These are phyloP conservation scores for Arabidopsis suecica DNA, from an alignment of 345 rosid genomes.

Conservation along the genomic window DNA sequence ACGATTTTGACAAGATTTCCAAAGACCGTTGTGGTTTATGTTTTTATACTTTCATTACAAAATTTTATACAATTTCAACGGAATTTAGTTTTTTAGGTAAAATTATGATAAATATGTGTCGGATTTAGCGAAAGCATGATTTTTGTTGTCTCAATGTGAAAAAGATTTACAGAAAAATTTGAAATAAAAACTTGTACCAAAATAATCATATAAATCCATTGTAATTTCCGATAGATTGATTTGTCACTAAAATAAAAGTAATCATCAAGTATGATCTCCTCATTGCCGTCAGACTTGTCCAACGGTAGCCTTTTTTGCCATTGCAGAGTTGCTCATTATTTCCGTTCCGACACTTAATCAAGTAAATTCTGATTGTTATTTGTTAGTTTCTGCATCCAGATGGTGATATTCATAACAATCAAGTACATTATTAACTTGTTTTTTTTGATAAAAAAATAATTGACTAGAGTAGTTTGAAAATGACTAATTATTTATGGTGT, in stretches of 20 bases:
- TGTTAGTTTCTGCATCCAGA: constrained; percentile 2
- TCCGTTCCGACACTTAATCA: background rate
- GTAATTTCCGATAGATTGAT: background rate
- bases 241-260: background rate
- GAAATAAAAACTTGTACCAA: background rate
- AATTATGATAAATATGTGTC: too few relatives aligned
- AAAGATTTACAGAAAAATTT: background rate
- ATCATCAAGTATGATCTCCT: background rate
- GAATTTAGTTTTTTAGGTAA: background rate
- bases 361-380: background rate
- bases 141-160: too few relatives aligned
- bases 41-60: background rate
- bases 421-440: constrained; percentile 4
- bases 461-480: constrained; percentile 15
- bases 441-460: background rate
- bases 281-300: background rate
- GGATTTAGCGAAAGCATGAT: too few relatives aligned
- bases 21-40: background rate
- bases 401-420: constrained; percentile 4
- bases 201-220: background rate
- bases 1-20: background rate
- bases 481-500: constrained; percentile 21
- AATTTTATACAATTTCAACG: background rate
- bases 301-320: background rate
- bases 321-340: background rate